Evolutionary conservation across 768 basidiomycete genomes (phyloP).

Genomic region (Podaxis sp.): DNA sequence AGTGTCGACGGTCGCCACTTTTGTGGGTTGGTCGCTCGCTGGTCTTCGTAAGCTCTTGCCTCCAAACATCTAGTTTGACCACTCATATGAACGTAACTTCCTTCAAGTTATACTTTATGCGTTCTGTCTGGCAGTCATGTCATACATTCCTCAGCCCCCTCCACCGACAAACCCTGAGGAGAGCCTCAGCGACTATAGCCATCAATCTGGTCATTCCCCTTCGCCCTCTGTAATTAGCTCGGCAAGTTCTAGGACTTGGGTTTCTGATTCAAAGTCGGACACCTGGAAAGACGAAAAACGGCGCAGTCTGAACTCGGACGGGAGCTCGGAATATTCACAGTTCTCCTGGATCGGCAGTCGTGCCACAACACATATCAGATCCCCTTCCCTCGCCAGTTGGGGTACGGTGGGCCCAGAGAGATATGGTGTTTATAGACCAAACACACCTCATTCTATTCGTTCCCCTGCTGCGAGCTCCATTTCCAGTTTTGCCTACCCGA

Average conservation of each 20-base stretch:
- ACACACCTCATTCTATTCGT: constrained; percentile 10
- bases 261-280: constrained; percentile 1
- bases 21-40: constrained; percentile 27
- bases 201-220: not conserved
- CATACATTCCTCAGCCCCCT: constrained; percentile 22
- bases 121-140: constrained; percentile 25
- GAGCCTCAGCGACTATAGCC: constrained; percentile 4
- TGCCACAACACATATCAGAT: not conserved
- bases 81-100: not conserved
- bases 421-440: constrained; percentile 9
- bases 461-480: constrained; percentile 12
- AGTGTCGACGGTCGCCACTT: constrained; percentile 23
- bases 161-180: constrained; percentile 21
- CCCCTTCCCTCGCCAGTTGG: constrained; percentile 9
- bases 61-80: not conserved
- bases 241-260: not conserved
- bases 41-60: constrained; percentile 28
- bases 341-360: constrained; percentile 13
- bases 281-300: constrained; percentile 16
- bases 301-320: constrained; percentile 15
- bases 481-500: not conserved
- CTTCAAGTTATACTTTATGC: constrained; percentile 24
- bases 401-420: not conserved
- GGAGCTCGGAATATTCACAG: constrained; percentile 20
- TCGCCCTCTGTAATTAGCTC: not conserved